Evolutionary conservation across 306 rosid species (phyloP).

Genomic region (Echinosophora koreensis): DNA sequence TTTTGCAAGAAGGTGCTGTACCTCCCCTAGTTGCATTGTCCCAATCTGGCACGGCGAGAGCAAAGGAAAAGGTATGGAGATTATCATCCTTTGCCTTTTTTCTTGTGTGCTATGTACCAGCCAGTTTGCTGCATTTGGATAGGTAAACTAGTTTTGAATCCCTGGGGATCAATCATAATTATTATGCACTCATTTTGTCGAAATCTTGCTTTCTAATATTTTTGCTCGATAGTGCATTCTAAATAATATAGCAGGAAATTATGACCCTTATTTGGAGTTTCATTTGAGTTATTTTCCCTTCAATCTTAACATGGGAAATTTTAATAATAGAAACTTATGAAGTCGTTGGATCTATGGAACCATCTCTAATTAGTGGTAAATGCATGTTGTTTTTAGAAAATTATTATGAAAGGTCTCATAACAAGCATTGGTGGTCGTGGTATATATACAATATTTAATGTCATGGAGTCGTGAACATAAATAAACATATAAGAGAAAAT

Average conservation of each 20-base stretch:
- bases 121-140: slow-evolving; percentile 34
- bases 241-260: slow-evolving; percentile 16
- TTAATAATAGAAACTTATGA: not conserved
- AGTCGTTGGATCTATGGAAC: too few species aligned
- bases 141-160: not conserved
- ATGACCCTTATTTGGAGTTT: not conserved
- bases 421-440: slow-evolving; percentile 18
- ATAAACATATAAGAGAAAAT: not conserved
- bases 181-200: slow-evolving; percentile 7
- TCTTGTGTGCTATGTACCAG: not conserved
- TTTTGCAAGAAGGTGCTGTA: slow-evolving; percentile 99
- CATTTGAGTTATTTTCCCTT: not conserved
- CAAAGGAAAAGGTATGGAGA: slow-evolving; percentile 86
- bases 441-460: not conserved
- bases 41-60: slow-evolving; percentile 91
- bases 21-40: slow-evolving; percentile 94
- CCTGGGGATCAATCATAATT: slow-evolving; percentile 16
- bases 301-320: not conserved
- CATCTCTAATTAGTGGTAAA: too few species aligned
- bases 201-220: slow-evolving; percentile 18
- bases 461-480: not conserved
- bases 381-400: too few species aligned
- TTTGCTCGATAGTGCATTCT: not conserved
- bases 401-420: not conserved
- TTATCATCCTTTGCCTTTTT: slow-evolving; percentile 16